phyloP scores from a whole-genome alignment of 768 basidiomycete species.

The Pleurotus djamor region DNA sequence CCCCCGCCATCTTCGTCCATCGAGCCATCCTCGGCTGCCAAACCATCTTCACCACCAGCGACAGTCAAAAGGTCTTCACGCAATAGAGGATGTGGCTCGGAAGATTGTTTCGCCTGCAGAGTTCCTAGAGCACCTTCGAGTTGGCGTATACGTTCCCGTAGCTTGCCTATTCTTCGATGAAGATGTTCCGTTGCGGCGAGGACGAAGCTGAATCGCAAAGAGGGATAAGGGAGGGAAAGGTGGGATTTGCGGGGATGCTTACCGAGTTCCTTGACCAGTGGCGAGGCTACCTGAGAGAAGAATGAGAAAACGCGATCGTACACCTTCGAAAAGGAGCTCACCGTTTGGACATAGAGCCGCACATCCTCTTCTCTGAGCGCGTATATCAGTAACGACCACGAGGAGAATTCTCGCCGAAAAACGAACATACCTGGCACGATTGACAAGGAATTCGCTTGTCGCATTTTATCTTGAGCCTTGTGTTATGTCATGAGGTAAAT shows the following conservation, averaged over 20 bases:
- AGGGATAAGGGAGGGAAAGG: background rate
- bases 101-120: slow-evolving; percentile 48
- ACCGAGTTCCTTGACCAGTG: slow-evolving; percentile 79
- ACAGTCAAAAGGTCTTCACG: slow-evolving; percentile 43
- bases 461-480: slow-evolving; percentile 75
- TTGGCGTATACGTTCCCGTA: slow-evolving; percentile 52
- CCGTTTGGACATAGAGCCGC: slow-evolving; percentile 73
- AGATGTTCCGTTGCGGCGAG: slow-evolving; percentile 67
- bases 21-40: slow-evolving; percentile 23
- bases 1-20: slow-evolving; percentile 17
- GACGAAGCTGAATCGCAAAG: slow-evolving; percentile 37
- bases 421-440: slow-evolving; percentile 57
- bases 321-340: slow-evolving; percentile 19
- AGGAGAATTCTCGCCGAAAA: background rate
- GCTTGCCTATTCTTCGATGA: slow-evolving; percentile 50
- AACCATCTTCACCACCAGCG: background rate
- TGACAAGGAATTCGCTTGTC: slow-evolving; percentile 82
- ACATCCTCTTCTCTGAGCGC: slow-evolving; percentile 60
- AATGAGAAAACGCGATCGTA: background rate
- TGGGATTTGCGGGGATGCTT: slow-evolving; percentile 8
- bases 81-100: slow-evolving; percentile 59
- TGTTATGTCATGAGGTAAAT: slow-evolving; percentile 14
- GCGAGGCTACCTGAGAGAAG: slow-evolving; percentile 57
- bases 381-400: slow-evolving; percentile 6
- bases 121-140: slow-evolving; percentile 59